Percentiles rank a stretch among this genome's conserved stretches.
Evolutionary conservation across 2,329 filamentous ascomycete species (phyloP).

Genomic region (Gremmenia infestans): DNA sequence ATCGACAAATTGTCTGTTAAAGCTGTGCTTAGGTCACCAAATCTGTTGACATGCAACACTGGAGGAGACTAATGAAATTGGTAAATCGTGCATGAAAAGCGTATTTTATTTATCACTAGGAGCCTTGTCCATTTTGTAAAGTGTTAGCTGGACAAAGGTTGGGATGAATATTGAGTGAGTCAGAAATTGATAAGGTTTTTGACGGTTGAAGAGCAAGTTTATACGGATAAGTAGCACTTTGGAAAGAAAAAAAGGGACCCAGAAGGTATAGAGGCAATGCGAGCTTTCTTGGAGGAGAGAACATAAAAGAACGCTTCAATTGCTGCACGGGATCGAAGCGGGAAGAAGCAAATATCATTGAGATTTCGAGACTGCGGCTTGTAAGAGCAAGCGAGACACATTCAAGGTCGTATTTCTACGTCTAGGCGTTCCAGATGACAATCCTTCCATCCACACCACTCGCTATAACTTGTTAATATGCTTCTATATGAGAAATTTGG

Average conservation of each 20-base stretch:
- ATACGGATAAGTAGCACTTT: background rate
- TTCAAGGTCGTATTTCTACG: conserved; percentile 6
- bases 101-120: background rate
- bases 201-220: background rate
- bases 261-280: background rate
- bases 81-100: background rate
- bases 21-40: conserved; percentile 7
- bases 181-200: background rate
- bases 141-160: background rate
- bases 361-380: background rate
- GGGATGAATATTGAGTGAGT: background rate
- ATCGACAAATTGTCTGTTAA: background rate
- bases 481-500: conserved; percentile 20
- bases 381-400: background rate
- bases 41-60: background rate
- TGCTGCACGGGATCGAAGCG: background rate
- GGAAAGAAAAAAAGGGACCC: background rate
- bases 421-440: conserved; percentile 69
- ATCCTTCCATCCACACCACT: conserved; percentile 79
- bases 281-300: background rate
- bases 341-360: background rate
- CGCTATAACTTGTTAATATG: conserved; percentile 44
- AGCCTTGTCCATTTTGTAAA: background rate
- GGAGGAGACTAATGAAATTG: background rate
- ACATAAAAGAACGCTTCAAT: background rate